Evolutionary conservation across 2,329 filamentous ascomycete species (phyloP), one percentile per base, ranked within the genome.

Genomic region (Alternaria metachromatica): DNA sequence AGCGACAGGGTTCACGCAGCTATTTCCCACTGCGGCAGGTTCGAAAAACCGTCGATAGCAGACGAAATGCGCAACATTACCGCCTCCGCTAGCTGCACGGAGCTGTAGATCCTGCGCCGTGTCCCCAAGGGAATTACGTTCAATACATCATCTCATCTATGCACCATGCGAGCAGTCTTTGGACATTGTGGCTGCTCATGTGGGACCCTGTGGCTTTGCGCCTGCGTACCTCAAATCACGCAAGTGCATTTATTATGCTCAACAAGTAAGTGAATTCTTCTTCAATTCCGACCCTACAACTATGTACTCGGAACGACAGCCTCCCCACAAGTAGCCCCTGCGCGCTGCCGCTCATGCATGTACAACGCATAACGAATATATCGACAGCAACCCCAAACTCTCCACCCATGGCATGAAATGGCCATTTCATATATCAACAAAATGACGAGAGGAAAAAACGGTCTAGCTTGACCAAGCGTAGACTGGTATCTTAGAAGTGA

Each of bases 401-500:
- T 62, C 63, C 60, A 63, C 51, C 59, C 56, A 60, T 60, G 58
- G 64, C 58, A 61, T 60, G 58, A 54, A 56, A 60, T 58, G 26
- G 59, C 58, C 72, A 65, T 57, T 55, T 28, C 58, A 58, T 58
- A 64, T 49, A 69, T 68, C 69, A 53, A 69, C 67, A 75, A 33
- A 60, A 60, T 30, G 58, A 63, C 57, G 46, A 69, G 63, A 73
- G 55, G 65, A 70, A 71, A 71, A 78, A 78, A 77, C 75, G 72
- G 72, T 77, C 77, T 70, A 70, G 75, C 75, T 67, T 70, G 57
- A 69, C 62, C 57, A 71, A 67, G 69, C 76, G 64, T 69, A 74
- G 77, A 79, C 78, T 78, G 78, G 78, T 80, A 80, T 80, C 78
- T 79, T 79, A 78, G 78, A 80, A 80, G 67, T 51, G 75, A 79